phyloP scores from a whole-genome alignment of 2,329 filamentous ascomycete species.

The Diplodia scrobiculata region DNA sequence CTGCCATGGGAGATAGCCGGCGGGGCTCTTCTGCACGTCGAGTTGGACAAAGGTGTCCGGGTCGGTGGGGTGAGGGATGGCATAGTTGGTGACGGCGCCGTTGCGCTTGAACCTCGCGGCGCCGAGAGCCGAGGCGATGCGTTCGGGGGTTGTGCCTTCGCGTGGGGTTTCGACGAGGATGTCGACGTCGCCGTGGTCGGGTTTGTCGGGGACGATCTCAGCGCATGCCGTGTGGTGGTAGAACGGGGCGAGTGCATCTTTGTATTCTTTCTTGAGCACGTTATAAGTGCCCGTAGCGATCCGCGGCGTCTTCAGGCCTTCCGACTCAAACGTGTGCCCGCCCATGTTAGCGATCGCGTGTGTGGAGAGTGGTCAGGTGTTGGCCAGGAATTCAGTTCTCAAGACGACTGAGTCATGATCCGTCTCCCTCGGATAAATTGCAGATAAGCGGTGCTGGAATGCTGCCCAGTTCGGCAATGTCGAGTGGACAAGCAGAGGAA shows the following conservation, averaged over 20 bases:
- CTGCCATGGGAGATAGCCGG: constrained; percentile 58
- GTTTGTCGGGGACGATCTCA: constrained; percentile 69
- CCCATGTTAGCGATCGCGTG: neutral
- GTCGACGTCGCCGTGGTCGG: constrained; percentile 72
- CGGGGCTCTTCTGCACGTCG: constrained; percentile 62
- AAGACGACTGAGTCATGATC: neutral
- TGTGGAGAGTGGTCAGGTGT: neutral
- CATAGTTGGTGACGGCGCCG: constrained; percentile 48
- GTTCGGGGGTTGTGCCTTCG: constrained; percentile 33
- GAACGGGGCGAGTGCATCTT: constrained; percentile 52
- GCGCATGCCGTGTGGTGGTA: constrained; percentile 62
- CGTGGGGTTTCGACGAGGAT: constrained; percentile 56
- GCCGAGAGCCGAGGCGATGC: constrained; percentile 49
- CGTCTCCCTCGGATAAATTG: neutral
- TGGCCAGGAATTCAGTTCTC: neutral
- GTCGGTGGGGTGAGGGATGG: constrained; percentile 50
- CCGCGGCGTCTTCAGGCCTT: constrained; percentile 12
- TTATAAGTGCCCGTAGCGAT: constrained; percentile 55
- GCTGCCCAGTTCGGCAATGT: neutral
- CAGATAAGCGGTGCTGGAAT: neutral
- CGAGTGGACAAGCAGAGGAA: neutral
- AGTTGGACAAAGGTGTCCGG: constrained; percentile 62
- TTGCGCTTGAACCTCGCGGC: constrained; percentile 43
- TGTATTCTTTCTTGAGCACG: constrained; percentile 52
- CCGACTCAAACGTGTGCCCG: constrained; percentile 7